Evolutionary conservation across 78 protist genomes (phyloP).

Genomic region (Trichosphaerium sp.): DNA sequence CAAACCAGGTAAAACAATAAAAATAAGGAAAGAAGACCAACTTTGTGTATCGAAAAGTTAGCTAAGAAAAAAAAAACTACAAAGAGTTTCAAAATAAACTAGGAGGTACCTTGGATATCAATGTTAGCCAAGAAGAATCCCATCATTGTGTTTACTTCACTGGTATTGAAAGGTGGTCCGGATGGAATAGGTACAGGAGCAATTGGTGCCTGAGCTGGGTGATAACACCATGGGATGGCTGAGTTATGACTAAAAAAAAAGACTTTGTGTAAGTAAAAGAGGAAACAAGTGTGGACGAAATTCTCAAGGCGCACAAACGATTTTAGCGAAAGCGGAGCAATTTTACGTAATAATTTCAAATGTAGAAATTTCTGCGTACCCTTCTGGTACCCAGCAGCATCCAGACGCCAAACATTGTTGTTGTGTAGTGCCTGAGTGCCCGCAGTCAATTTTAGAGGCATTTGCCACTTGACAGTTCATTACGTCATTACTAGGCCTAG

Average conservation of each 20-base stretch:
- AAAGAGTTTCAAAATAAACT: too few relatives aligned
- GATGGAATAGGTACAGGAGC: too few relatives aligned
- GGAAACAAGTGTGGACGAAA: too few relatives aligned
- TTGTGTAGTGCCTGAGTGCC: background rate
- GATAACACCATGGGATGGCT: background rate
- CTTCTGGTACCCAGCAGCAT: constrained; percentile 2
- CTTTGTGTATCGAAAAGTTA: too few relatives aligned
- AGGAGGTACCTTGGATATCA: background rate
- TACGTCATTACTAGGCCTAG: too few relatives aligned
- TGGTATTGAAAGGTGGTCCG: background rate
- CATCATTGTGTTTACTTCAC: background rate
- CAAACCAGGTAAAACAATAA: too few relatives aligned
- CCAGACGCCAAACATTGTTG: background rate
- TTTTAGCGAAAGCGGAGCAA: background rate
- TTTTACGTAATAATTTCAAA: background rate
- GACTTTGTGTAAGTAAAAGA: too few relatives aligned
- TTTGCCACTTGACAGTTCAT: background rate
- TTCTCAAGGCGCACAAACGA: background rate
- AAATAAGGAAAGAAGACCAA: too few relatives aligned
- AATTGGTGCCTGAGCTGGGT: background rate
- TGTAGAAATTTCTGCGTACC: background rate
- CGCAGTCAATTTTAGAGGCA: background rate
- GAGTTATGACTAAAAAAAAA: background rate
- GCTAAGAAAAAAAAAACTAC: too few relatives aligned
- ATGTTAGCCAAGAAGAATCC: background rate